Conservation (phyloP, 78 protist genomes). For the Dictyostelium intermedium region DNA sequence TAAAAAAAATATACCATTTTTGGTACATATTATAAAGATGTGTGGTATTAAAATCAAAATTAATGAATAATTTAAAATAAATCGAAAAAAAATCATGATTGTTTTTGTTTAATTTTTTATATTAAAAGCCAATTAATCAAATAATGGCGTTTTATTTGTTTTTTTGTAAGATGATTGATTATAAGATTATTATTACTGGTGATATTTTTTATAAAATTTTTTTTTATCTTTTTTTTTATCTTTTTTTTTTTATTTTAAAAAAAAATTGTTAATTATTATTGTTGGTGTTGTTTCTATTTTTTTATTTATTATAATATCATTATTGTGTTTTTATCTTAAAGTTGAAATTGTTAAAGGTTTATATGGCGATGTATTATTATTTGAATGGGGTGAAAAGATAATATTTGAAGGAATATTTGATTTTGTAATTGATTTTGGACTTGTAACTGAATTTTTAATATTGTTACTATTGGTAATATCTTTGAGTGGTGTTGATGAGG, state of each 20-base stretch:
- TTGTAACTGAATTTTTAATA: background rate
- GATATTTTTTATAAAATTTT: background rate
- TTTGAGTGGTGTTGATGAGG: background rate
- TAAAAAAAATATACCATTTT: background rate
- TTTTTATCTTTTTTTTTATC: background rate
- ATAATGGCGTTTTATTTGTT: background rate
- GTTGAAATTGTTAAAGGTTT: slow-evolving; percentile 46
- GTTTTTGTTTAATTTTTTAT: too few species aligned
- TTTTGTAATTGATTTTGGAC: background rate
- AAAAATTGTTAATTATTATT: background rate
- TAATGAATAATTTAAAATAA: background rate
- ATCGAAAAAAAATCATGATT: background rate
- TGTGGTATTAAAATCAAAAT: background rate
- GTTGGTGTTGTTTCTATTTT: background rate
- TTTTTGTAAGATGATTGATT: background rate
- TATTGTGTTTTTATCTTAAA: slow-evolving; percentile 34
- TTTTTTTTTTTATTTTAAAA: background rate
- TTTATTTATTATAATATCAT: background rate
- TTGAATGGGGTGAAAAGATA: background rate
- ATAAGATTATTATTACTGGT: background rate
- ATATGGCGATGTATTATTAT: slow-evolving; percentile 12
- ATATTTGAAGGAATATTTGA: background rate
- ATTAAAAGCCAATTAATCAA: background rate
- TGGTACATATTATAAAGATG: background rate
- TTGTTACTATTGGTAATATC: background rate